Evolutionary conservation across 306 rosid genomes (phyloP).

Genomic region (Quercus cerris): DNA sequence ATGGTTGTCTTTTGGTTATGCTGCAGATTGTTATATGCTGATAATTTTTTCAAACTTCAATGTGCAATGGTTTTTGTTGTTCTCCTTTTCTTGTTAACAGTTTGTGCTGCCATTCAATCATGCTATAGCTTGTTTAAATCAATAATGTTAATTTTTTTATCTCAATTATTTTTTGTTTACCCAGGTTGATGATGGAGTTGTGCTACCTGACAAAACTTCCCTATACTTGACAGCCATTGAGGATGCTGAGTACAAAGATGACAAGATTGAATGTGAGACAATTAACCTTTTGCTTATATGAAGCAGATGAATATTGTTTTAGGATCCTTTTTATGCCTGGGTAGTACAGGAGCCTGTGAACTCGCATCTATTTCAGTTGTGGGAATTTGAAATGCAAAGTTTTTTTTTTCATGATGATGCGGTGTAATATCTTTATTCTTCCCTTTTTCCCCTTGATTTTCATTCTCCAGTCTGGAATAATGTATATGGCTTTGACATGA

Average conservation of each 20-base stretch:
- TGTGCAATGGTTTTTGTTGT: not conserved
- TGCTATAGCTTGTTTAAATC: not conserved
- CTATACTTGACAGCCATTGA: conserved; percentile 86
- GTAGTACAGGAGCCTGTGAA: not conserved
- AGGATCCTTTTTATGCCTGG: not conserved
- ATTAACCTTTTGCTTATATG: conserved; percentile 17
- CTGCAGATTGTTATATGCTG: not conserved
- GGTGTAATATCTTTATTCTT: not conserved
- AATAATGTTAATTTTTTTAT: not conserved
- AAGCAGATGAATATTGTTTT: not conserved
- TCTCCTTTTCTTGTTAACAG: too few species aligned
- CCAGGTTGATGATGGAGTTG: conserved; percentile 77
- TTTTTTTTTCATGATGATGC: not conserved
- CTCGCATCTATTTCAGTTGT: conserved; percentile 1
- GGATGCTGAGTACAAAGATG: conserved; percentile 96
- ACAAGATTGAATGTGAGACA: conserved; percentile 94
- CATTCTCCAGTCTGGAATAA: conserved; percentile 79
- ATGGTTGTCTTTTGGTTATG: not conserved
- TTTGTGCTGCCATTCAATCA: not conserved
- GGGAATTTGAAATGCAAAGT: not conserved
- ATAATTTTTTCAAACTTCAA: not conserved
- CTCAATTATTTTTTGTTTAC: conserved; percentile 1
- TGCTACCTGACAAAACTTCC: conserved; percentile 88
- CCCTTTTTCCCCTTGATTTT: conserved; percentile 11
- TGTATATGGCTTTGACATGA: conserved; percentile 96